Conservation (phyloP, 768 basidiomycete species). For the Lyophyllum shimeji region DNA sequence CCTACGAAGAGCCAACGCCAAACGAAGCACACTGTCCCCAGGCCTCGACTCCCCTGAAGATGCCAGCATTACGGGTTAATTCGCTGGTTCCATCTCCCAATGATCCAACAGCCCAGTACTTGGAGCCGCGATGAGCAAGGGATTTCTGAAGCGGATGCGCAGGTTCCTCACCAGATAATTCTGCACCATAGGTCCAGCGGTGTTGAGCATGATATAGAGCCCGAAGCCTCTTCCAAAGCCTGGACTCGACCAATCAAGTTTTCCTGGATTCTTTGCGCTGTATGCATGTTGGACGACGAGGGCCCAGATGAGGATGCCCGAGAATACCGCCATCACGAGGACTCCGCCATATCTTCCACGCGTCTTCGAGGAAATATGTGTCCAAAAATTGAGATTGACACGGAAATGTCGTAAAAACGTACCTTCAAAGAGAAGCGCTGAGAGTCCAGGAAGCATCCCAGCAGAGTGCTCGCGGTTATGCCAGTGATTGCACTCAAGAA, state of each 20-base stretch:
- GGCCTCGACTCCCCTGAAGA: slow-evolving; percentile 17
- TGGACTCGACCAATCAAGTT: slow-evolving; percentile 20
- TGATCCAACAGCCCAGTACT: slow-evolving; percentile 21
- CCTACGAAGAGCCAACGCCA: slow-evolving; percentile 19
- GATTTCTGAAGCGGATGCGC: not conserved
- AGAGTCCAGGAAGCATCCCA: slow-evolving; percentile 19
- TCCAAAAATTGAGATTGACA: not conserved
- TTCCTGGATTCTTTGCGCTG: slow-evolving; percentile 12
- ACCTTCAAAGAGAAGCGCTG: slow-evolving; percentile 12
- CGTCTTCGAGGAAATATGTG: not conserved
- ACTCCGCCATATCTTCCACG: slow-evolving; percentile 15
- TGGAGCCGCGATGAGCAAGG: not conserved
- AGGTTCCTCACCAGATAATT: slow-evolving; percentile 16
- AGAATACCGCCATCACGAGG: slow-evolving; percentile 17
- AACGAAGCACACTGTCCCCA: slow-evolving; percentile 21
- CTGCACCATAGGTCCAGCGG: slow-evolving; percentile 17
- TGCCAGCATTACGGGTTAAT: slow-evolving; percentile 17
- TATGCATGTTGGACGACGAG: slow-evolving; percentile 18
- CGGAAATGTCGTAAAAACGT: not conserved
- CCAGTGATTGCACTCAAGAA: slow-evolving; percentile 19
- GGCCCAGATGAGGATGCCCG: slow-evolving; percentile 19
- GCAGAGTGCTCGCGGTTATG: slow-evolving; percentile 11
- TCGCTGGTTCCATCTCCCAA: slow-evolving; percentile 16
- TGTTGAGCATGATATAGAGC: slow-evolving; percentile 16
- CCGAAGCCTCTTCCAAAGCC: slow-evolving; percentile 19